Evolutionary conservation across 306 rosid species (phyloP), one percentile per base, ranked within the genome.

Genomic region (Cicer judaicum): DNA sequence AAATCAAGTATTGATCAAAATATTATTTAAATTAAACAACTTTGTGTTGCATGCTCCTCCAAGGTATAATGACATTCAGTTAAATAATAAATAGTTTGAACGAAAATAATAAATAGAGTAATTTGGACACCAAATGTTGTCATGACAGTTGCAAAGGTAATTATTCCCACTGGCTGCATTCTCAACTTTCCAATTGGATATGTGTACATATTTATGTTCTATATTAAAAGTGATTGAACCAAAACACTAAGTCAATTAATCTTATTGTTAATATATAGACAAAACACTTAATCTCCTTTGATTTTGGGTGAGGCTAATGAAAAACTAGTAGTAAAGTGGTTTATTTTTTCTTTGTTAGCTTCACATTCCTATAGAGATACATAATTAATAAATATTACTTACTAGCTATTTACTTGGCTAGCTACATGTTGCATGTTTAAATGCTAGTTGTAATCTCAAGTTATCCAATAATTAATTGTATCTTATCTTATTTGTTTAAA

Each of bases 141-240:
- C 98, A 93, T 93, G 77, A 89, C 2, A 68, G 92, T 96, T 9
- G 98, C 97, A 81, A 93, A 91, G 80, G 91, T 81, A 72, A 93
- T 81, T 15, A 93, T 93, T 43, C 98, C 98, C 16, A 91, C 98
- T 49, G 96, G 93, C 76, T 93, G 98, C 66, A 93, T 79, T 70
- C 24, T 21, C 24, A 21, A 21, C 24, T 21, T 21, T 21, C 97
- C 97, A 44, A 93, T 93, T 5, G 98, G 98, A 40, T 88, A 91
- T 60, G 79, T 52, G 70, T 93, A 93, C 11, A 91, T 89, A 79
- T 91, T 93, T 55, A 87, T 74, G 70, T 39, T 87, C 79, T 86
- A 91, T 97, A 91, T 93, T 56, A 64, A 60, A 89, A n/a, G 85
- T 93, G 98, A 48, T 92, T 88, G 78, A 89, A 93, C 97, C 97